Percentiles rank a stretch among this genome's conserved stretches.
phyloP scores from a whole-genome alignment of 2,329 filamentous ascomycete species.

The Nothophaeocryptopus gaeumannii region DNA sequence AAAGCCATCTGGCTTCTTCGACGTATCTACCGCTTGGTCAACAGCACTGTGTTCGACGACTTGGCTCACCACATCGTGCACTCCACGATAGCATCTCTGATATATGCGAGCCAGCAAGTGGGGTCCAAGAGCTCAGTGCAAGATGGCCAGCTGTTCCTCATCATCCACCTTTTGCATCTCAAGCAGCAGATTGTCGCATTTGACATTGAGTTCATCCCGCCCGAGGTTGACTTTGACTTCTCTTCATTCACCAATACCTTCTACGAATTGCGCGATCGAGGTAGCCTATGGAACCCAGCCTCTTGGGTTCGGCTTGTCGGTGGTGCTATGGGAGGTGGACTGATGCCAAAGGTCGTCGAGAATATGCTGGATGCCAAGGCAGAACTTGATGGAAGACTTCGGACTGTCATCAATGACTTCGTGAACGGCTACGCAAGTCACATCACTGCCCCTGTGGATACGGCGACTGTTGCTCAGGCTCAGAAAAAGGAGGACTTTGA shows the following conservation, averaged over 20 bases:
- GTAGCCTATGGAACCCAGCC: slow-evolving; percentile 63
- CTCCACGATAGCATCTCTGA: slow-evolving; percentile 80
- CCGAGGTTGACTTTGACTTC: slow-evolving; percentile 65
- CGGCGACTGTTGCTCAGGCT: slow-evolving; percentile 21
- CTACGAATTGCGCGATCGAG: slow-evolving; percentile 64
- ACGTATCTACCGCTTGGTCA: slow-evolving; percentile 67
- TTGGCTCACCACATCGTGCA: slow-evolving; percentile 80
- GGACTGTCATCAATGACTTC: slow-evolving; percentile 65
- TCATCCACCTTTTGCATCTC: slow-evolving; percentile 89
- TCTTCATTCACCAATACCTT: slow-evolving; percentile 64
- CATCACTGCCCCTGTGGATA: slow-evolving; percentile 52
- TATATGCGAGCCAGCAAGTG: slow-evolving; percentile 67
- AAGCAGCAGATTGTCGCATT: slow-evolving; percentile 96
- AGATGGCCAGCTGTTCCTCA: slow-evolving; percentile 85
- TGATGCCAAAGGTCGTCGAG: slow-evolving; percentile 64
- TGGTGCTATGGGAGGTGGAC: slow-evolving; percentile 39
- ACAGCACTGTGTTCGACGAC: slow-evolving; percentile 68
- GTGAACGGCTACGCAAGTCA: slow-evolving; percentile 56
- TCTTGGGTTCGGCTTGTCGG: slow-evolving; percentile 60
- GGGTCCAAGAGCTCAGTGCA: slow-evolving; percentile 61
- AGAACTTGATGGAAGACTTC: slow-evolving; percentile 61
- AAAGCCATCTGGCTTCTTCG: slow-evolving; percentile 68
- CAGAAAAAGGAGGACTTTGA: slow-evolving; percentile 25
- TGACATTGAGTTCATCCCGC: slow-evolving; percentile 76
- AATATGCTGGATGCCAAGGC: slow-evolving; percentile 71